These are phyloP conservation scores for Penicillium griseofulvum DNA, from an alignment of 2,329 filamentous ascomycete genomes.

Conservation along the genomic window DNA sequence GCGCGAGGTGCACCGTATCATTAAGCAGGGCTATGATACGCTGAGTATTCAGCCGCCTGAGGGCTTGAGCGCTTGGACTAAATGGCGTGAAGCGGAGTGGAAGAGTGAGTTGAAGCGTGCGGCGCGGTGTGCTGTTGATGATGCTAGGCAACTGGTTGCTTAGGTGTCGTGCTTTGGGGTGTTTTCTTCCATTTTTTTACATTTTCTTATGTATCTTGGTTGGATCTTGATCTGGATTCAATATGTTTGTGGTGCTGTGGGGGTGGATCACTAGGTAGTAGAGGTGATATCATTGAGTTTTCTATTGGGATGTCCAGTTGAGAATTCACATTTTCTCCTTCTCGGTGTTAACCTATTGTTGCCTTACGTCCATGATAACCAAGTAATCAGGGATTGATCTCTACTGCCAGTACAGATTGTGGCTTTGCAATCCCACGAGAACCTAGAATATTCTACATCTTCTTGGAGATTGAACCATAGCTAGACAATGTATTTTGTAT, in stretches of 20 bases:
- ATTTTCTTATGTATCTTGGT: not conserved
- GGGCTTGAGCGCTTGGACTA: constrained; percentile 80
- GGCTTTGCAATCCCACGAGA: not conserved
- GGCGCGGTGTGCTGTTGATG: constrained; percentile 72
- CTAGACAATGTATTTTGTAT: not conserved
- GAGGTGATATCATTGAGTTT: not conserved
- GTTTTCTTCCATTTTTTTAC: not conserved
- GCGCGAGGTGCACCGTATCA: constrained; percentile 80
- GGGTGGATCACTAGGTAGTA: not conserved
- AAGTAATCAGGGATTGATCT: not conserved
- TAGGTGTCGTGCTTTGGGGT: constrained; percentile 8
- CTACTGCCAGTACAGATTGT: not conserved
- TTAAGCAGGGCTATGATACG: constrained; percentile 95
- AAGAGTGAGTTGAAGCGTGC: constrained; percentile 82
- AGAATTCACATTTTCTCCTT: not conserved
- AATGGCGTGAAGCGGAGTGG: constrained; percentile 82
- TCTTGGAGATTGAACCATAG: not conserved
- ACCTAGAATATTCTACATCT: not conserved
- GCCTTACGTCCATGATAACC: not conserved
- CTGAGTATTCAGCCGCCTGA: constrained; percentile 87
- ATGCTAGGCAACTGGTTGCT: constrained; percentile 55
- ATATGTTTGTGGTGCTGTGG: not conserved
- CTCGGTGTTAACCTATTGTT: not conserved
- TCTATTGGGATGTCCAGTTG: constrained; percentile 6
- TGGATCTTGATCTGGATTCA: not conserved